Evolutionary conservation across 768 basidiomycete species (phyloP).

Genomic region (Calocera viscosa): DNA sequence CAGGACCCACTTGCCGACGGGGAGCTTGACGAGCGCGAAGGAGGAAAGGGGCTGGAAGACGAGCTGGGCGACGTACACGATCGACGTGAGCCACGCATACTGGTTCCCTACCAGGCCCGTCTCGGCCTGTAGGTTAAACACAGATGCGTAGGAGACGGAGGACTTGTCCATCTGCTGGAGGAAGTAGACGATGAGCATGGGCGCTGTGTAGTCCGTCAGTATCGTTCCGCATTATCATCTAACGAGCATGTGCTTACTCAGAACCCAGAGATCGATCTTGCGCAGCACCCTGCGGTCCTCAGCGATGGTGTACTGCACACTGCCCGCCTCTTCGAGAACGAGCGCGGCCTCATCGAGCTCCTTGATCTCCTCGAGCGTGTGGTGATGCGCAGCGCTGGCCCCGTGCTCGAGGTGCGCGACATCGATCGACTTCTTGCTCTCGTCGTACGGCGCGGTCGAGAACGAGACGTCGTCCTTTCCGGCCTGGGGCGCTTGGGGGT

Average conservation of each 20-base stretch:
- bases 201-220: no score
- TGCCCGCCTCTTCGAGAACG: slow-evolving; percentile 22
- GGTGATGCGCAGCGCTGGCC: background rate
- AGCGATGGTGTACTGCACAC: slow-evolving; percentile 25
- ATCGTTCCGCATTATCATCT: no score
- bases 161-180: slow-evolving; percentile 39
- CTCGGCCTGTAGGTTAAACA: slow-evolving; percentile 33
- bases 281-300: slow-evolving; percentile 28
- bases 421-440: background rate
- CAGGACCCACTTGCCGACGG: slow-evolving; percentile 27
- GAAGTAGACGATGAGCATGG: slow-evolving; percentile 26
- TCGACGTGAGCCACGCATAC: slow-evolving; percentile 36
- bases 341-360: slow-evolving; percentile 28
- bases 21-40: slow-evolving; percentile 32
- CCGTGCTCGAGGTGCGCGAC: background rate
- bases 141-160: slow-evolving; percentile 38
- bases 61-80: slow-evolving; percentile 37
- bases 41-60: slow-evolving; percentile 36
- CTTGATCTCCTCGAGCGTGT: slow-evolving; percentile 16
- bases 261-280: slow-evolving; percentile 31
- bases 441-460: background rate
- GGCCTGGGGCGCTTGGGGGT: background rate
- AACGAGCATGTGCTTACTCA: no score
- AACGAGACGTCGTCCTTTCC: slow-evolving; percentile 1
- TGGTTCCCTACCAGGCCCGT: slow-evolving; percentile 30